Base-by-base conservation (phyloP, 768 basidiomycete species). In the Naganishia vishniacii region DNA sequence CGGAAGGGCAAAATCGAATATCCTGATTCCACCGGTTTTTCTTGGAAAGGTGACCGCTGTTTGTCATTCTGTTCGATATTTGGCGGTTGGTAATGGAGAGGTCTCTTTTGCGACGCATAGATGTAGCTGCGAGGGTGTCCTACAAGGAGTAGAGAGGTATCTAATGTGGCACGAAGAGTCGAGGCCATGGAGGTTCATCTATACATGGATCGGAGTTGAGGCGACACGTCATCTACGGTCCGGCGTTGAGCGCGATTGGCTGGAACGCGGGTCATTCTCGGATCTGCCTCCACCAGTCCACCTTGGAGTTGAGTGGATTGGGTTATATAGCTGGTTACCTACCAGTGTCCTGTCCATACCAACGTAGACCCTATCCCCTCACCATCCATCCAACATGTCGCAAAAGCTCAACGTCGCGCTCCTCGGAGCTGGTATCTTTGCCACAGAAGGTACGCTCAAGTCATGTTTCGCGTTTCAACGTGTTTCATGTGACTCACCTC, bases 401-500 rank as follows among this genome's bases (percentile, higher is more conserved):
- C 49, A 51, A 51, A 66, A 66, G 42, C 61, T 78, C 59, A 85
- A 85, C 29, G 78, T 88, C 62, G 90, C 89, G 26, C 83, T 92
- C 70, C 83, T 91, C 47, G 89, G 89, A 65, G 84, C 87, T 51
- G 89, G 90, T 23, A 81, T 90, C 63, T 89, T 89, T 68, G 86
- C 86, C 59, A 85, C 81, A 69, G 84, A 86, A 81, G 87, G 87
- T 86, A 70, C 48, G 82, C 79, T 25, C 40, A 11, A 16, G 2
- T 37, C 26, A 49, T 18, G 41, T 16, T 44, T 13, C 4, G 20
- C 25, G 23, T 16, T 26, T 32, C n/a, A 18, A 45, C 15, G 8
- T 32, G 40, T 44, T 16, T 47, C n/a, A 0, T 47, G 31, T 31
- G 1, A 15, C 59, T 47, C 40, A 62, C 59, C 53, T 15, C 25